Evolutionary conservation across 164 flowering plant genomes (phyloP), one percentile per base, ranked within the genome.

Genomic region (Umbellularia californica): DNA sequence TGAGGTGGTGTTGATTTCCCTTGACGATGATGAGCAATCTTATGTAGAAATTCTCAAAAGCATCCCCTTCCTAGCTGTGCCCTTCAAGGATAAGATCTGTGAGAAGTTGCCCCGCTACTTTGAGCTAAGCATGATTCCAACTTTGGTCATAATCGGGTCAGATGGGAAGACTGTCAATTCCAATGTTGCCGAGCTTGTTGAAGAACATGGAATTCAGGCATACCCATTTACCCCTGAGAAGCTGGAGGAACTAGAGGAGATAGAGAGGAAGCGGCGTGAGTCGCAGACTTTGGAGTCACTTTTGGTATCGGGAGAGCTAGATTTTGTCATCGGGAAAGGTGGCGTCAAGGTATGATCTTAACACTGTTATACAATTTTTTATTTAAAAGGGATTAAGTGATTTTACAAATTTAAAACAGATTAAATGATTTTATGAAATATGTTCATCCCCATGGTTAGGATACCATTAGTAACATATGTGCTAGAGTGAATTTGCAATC

Each of bases 141-240:
- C 79, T 14, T 51, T 82, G 65, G 80, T 77, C 27, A 72, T 77
- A 41, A 72, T 82, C 19, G 84, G 84, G 17, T 55, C 58, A 1
- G 80, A 74, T 50, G 87, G 87, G 23, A 82, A 77, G 70, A 81
- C 82, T 65, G 70, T 80, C 4, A 65, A 75, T 33, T 19, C 77
- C 19, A 74, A 82, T 72, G 85, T 58, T 15, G 72, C 74, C 5
- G 81, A 80, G 30, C 3, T 68, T 19, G 20, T 82, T 2, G 71
- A 75, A n/a, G 77, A 74, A 11, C 75, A 77, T 74, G 83, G 83
- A 6, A 24, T 66, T 51, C 74, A 68, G 27, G 83, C 82, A 1
- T 84, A 79, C 74, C 85, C 87, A n/a, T 84, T 84, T 69, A 64
- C 82, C 15, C 63, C 71, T 2, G 82, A 84, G 68, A 84, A 74